Base-by-base conservation (phyloP, 345 rosid species). In the Mangifera indica region DNA sequence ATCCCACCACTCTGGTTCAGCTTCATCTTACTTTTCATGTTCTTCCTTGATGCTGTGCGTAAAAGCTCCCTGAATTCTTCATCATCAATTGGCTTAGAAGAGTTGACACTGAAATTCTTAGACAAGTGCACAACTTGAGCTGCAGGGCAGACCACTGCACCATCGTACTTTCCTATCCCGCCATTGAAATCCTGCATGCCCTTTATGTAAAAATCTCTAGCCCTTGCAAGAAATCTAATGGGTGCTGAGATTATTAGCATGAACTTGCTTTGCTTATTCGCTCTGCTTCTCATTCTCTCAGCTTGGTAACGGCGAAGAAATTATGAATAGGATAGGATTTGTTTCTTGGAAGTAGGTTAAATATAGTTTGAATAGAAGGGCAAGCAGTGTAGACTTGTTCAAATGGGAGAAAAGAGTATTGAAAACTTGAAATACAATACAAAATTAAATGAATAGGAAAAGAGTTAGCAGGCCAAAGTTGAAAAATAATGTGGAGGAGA, bases 141-240 rank as follows among this genome's bases (percentile, higher is more conserved):
- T 0, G 62, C 2, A 0, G 80, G 66, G 20, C 67, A 79, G 10
- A 73, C 60, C 0, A 74, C 67, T 2, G 66, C 51, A 0, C 86
- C 75, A 1, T 76, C 0, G 42, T 37, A 71, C 20, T 66, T 44
- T 25, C 74, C 66, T 2, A 70, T 48, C 69, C 68, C 48, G 4
- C 79, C 78, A 0, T 81, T 72, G 13, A 68, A 75, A 15, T 72
- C 80, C 24, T 74, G 66, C 76, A 87, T 59, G 56, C 71, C 34
- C 61, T 69, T 78, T 53, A 83, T 18, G 76, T 81, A 84, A 8
- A 81, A 64, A 21, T 81, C 77, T 54, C 75, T 67, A 3, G 83
- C 85, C 72, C 66, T 83, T 74, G 75, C 42, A 1, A 86, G 66
- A 37, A 84, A 22, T 63, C 55, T 75, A n/a, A 83, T 29, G 26